Base-by-base conservation (phyloP, 805 yeast species). In the Ogataea paraovalis region DNA sequence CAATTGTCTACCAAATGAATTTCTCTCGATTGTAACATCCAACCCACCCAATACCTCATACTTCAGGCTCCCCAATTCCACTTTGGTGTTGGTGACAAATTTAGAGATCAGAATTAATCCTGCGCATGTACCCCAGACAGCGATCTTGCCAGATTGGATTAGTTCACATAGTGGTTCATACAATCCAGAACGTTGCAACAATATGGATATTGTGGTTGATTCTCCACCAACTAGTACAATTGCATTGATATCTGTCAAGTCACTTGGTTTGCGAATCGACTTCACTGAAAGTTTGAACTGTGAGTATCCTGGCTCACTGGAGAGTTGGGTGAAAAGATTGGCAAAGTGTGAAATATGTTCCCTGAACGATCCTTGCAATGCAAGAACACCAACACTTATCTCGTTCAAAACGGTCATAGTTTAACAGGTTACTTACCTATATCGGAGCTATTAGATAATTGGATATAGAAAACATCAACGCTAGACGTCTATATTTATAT, bases 81-180 rank as follows among this genome's bases (percentile, higher is more conserved):
- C 72, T 42, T 73, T 73, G 19, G 80, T 83, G 57, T 79, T 75
- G 14, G 72, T 67, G 33, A 83, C 69, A 41, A 73, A 70, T 46
- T 74, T 70, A 7, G 90, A 75, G 21, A 87, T 68, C 53, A 85
- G 73, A 44, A 87, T 86, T 55, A 87, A 68, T 2, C 95, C 95
- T 2, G 95, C 95, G 65, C 95, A 87, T 1, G 95, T 87, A 0
- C 95, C 95, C 95, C 95, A 87, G 12, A 80, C 75, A 1, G 87
- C 82, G 9, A 62, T 45, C 50, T 75, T 77, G 19, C 68, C 66
- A 7, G 74, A 67, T 42, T 74, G 70, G 21, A 82, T 78, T 61
- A 76, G 80, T 12, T 68, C 60, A 37, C 72, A 64, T 46, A 86
- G 66, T 2, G 85, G 84, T 22, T 73, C 71, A 18, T 82, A 66